phyloP scores from a whole-genome alignment of 805 yeast species.

The Candida sanyiensis region DNA sequence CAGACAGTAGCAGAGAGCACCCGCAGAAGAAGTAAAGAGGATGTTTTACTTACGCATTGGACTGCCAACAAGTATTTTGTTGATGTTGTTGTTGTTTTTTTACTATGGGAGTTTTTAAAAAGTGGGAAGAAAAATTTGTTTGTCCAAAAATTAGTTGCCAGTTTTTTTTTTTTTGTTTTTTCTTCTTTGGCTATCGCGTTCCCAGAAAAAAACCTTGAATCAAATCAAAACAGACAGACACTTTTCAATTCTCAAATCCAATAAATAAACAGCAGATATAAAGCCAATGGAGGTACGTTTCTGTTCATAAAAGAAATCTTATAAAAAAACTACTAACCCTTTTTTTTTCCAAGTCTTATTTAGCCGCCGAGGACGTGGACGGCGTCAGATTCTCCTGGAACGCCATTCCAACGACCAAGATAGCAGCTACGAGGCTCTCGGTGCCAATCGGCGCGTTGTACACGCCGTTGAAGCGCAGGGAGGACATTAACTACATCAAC shows the following conservation, averaged over 20 bases:
- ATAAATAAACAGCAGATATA: not conserved
- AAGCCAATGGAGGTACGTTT: conserved; percentile 7
- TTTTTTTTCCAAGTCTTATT: conserved; percentile 3
- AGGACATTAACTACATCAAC: conserved; percentile 32
- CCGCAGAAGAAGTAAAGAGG: not conserved
- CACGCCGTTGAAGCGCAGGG: conserved; percentile 50
- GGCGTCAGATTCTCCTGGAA: conserved; percentile 65
- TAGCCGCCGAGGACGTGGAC: conserved; percentile 30
- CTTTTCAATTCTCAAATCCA: not conserved
- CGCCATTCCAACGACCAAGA: conserved; percentile 47
- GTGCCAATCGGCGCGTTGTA: conserved; percentile 54
- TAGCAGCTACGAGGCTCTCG: conserved; percentile 45
- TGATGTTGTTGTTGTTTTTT: not conserved
- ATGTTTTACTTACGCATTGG: conserved; percentile 3
- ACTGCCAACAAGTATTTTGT: not conserved
- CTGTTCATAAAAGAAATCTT: too few relatives aligned
- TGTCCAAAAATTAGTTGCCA: too few relatives aligned
- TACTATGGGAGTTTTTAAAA: too few relatives aligned
- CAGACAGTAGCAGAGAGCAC: not conserved
- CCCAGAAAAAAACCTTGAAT: not conserved
- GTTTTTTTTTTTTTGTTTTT: too few relatives aligned
- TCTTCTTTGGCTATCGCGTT: too few relatives aligned
- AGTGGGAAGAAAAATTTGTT: too few relatives aligned
- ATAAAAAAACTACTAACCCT: conserved; percentile 9
- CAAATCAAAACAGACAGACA: not conserved